Evolutionary conservation across 2,329 filamentous ascomycete species (phyloP), one percentile per base, ranked within the genome.

Genomic region (Phialocephala subalpina): DNA sequence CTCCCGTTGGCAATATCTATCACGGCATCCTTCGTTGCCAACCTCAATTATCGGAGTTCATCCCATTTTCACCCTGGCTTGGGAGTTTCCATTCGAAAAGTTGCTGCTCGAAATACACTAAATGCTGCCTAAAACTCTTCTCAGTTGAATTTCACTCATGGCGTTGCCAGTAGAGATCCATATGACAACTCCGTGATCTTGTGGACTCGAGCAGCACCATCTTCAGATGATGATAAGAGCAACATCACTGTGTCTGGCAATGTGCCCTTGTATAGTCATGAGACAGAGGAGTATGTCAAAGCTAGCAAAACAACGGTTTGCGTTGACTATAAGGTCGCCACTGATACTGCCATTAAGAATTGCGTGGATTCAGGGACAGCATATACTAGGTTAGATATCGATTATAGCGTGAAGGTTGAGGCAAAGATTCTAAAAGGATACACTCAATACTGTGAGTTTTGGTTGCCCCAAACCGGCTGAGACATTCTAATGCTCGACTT

Each of bases 361-460:
- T 78, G 86, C 8, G 85, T 86, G 1, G 81, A 84, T 59, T 80
- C 80, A 0, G 91, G 91, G 5, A 84, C 79, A 40, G 89, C 84
- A 0, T 92, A 88, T 73, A 93, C 91, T 0, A 91, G 85, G 40
- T 90, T 86, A 0, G 91, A 93, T 74, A 86, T 93, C 57, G 91
- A 94, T 74, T 94, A 89, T 74, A 93, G 65, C 69, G 20, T 76
- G 61, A 64, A 89, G 83, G 85, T 92, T 16, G 90, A 93, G 76
- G 90, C 90, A 1, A 83, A 78, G 58, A 83, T 84, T 16, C 76
- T 93, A 47, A 79, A 85, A 60, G 82, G 90, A 0, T 91, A 87
- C 72, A 92, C 88, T 0, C 82, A 81, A 1, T 92, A 92, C 76
- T 90, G 74, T 73, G 53, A 63, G 66, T 58, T 42, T 29, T 36